A percentile compares a stretch with the other conserved stretches of the same genome.
These are phyloP conservation scores for Trichosporon faecale DNA, from an alignment of 1,284 basidiomycete species.

Conservation along the genomic window DNA sequence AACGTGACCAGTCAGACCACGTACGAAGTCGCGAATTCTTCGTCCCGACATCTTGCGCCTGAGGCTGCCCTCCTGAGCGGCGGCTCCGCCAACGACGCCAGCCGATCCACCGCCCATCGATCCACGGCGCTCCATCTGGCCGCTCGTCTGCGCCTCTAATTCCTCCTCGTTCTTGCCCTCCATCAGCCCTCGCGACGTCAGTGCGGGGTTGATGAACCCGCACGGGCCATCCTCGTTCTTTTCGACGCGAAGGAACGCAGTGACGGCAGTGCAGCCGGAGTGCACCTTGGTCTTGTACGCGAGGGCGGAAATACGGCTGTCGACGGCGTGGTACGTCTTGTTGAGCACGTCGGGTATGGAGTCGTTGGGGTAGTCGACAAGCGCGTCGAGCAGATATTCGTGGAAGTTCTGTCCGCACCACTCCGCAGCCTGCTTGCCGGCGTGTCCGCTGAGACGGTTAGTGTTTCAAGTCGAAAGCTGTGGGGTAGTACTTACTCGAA, in stretches of 20 bases:
- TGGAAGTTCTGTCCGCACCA: conserved; percentile 98
- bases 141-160: conserved; percentile 42
- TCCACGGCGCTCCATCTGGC: conserved; percentile 25
- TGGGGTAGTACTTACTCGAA: conserved; percentile 65
- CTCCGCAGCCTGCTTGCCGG: conserved; percentile 96
- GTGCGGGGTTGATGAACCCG: conserved; percentile 45
- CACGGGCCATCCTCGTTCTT: conserved; percentile 20
- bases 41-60: conserved; percentile 39
- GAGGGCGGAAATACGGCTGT: conserved; percentile 73
- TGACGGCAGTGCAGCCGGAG: conserved; percentile 95
- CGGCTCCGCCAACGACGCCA: conserved; percentile 29
- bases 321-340: conserved; percentile 87
- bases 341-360: conserved; percentile 87
- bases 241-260: conserved; percentile 94
- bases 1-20: conserved; percentile 39
- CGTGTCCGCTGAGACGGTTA: conserved; percentile 66
- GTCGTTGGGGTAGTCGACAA: conserved; percentile 47
- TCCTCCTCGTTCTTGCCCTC: conserved; percentile 50
- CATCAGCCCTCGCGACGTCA: conserved; percentile 44
- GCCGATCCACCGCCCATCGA: conserved; percentile 36
- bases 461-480: background rate
- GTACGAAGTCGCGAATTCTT: conserved; percentile 50
- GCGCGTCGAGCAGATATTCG: conserved; percentile 57
- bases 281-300: conserved; percentile 86
- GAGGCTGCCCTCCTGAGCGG: conserved; percentile 25